Evolutionary conservation across 306 rosid genomes (phyloP), one percentile per base, ranked within the genome.

Genomic region (Crotalaria pallida): DNA sequence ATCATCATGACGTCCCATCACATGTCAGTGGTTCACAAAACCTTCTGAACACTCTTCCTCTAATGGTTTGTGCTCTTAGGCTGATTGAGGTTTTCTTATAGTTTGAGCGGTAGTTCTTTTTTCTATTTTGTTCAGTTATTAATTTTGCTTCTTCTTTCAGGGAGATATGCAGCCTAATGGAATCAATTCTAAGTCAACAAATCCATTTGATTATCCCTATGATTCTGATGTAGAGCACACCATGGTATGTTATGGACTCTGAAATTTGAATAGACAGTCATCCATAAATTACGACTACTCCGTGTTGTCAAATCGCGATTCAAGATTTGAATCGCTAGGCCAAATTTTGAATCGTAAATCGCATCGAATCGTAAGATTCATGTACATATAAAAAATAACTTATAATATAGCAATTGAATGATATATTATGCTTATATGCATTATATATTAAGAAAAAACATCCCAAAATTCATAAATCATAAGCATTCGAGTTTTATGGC

Each of bases 131-230:
- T 64, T 51, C 19, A 29, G 40, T 72, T 53, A 44, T 58, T 29
- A 52, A 65, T 49, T 34, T 61, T 40, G n/a, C 21, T 78, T 9
- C 45, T 74, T 71, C 67, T 65, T 18, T 52, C 88, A 87, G 93
- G 88, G 79, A 50, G 88, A 82, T 68, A 57, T 48, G 41, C 84
- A 75, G 26, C 48, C 80, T 27, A 67, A 71, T 72, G 77, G 68
- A 60, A 26, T 75, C 38, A 66, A 74, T 15, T 56, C 26, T 47
- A 87, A 85, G 78, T 88, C 97, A 51, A 80, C 58, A 43, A 91
- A 91, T 81, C 97, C 97, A 50, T 91, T 91, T 77, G 97, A 91
- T 78, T 78, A 74, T 80, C 84, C 91, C 9, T 80, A 21, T 44
- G 86, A 88, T 70, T 86, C 84, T 69, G 91, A 85, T 58, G 70